Evolutionary conservation across 768 basidiomycete species (phyloP).

Genomic region (Clavulina sp.): DNA sequence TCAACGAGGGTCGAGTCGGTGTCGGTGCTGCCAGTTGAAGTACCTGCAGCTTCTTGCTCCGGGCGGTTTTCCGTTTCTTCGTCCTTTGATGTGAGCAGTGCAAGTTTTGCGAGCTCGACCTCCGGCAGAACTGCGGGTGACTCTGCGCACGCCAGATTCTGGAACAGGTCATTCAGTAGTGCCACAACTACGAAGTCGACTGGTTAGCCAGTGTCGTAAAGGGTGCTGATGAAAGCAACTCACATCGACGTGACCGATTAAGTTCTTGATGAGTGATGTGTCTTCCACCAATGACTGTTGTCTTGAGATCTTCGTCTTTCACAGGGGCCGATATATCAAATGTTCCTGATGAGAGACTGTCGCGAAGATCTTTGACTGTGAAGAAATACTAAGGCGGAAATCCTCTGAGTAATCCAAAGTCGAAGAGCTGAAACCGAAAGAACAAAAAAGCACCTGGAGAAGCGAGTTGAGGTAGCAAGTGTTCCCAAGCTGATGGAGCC

Average conservation of each 20-base stretch:
- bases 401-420: not conserved
- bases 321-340: constrained; percentile 34
- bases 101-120: constrained; percentile 76
- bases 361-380: constrained; percentile 80
- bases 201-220: constrained; percentile 1
- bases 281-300: constrained; percentile 76
- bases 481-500: constrained; percentile 76
- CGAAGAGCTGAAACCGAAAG: not conserved
- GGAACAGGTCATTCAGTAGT: constrained; percentile 65
- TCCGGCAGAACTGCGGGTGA: constrained; percentile 60
- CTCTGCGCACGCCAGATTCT: constrained; percentile 49
- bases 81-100: constrained; percentile 76
- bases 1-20: constrained; percentile 82
- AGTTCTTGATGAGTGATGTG: constrained; percentile 69
- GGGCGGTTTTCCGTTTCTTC: constrained; percentile 58
- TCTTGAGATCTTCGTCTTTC: constrained; percentile 60
- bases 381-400: constrained; percentile 62
- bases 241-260: constrained; percentile 70
- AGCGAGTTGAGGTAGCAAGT: constrained; percentile 77
- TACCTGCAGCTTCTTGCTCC: not conserved
- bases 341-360: constrained; percentile 35
- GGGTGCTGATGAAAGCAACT: constrained; percentile 13
- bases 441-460: constrained; percentile 38
- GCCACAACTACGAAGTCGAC: constrained; percentile 42
- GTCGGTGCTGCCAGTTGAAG: constrained; percentile 5